Conservation (phyloP, 2,329 filamentous ascomycete genomes). For the Plectosphaerella sp. region DNA sequence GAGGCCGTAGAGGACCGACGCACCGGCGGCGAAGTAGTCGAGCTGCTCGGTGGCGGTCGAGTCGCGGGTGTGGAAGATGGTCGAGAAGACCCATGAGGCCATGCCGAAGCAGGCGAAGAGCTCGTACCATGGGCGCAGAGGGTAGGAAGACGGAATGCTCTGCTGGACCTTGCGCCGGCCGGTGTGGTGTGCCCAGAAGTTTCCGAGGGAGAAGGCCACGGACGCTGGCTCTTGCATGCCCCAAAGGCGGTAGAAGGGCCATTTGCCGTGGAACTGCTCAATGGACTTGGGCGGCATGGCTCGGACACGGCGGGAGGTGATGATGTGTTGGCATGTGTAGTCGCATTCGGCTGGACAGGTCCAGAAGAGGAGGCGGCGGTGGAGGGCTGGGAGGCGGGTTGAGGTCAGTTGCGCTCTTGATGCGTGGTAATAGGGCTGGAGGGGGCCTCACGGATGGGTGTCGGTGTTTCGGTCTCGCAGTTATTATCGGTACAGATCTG, state of each 20-base stretch:
- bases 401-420: conserved; percentile 5
- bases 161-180: conserved; percentile 70
- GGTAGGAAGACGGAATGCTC: conserved; percentile 67
- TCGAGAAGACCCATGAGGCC: conserved; percentile 80
- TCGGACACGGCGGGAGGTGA: conserved; percentile 68
- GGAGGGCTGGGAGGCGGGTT: conserved; percentile 55
- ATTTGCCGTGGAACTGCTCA: conserved; percentile 97
- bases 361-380: conserved; percentile 87
- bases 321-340: conserved; percentile 93
- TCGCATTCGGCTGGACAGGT: conserved; percentile 92
- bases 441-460: conserved; percentile 62
- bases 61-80: conserved; percentile 90
- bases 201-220: conserved; percentile 88
- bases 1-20: conserved; percentile 83
- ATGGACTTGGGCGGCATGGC: conserved; percentile 53
- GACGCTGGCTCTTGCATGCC: conserved; percentile 95
- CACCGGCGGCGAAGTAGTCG: conserved; percentile 93
- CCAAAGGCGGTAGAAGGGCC: conserved; percentile 87
- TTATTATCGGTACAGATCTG: conserved; percentile 80
- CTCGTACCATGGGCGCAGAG: conserved; percentile 76
- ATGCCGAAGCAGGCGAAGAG: conserved; percentile 76
- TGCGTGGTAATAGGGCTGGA: conserved; percentile 2
- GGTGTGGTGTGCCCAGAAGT: conserved; percentile 78
- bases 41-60: conserved; percentile 83
- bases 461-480: conserved; percentile 60